Evolutionary conservation across 495 filamentous ascomycete species (phyloP), one percentile per base, ranked within the genome.

Genomic region (Monascus purpureus): DNA sequence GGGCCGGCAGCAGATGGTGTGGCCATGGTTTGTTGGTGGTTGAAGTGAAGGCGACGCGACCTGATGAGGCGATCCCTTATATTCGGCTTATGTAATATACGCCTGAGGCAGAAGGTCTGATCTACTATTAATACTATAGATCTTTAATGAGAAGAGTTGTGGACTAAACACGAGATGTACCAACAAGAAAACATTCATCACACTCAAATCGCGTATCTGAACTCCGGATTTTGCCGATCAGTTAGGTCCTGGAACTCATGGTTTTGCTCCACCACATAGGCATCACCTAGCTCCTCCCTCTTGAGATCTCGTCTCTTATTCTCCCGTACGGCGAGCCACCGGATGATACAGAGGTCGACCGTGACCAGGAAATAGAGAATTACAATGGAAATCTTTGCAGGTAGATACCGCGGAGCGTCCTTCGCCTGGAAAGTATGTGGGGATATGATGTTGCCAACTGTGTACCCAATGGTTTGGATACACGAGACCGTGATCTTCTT

Each of bases 401-500:
- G 70, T 4, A 69, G 55, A 40, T 78, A 80, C 9, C 55, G 39
- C 2, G 68, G 61, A 7, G 63, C 65, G 37, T 68, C 63, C 19
- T 49, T 49, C 6, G 57, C 46, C n/a, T 59, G 41, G 43, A 69
- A 72, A 1, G 59, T 68, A 36, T 67, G 64, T 2, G 62, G 59
- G 1, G 43, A 62, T 18, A 65, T 63, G 35, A 71, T 70, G 29
- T 74, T 75, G 1, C 70, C 72, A 0, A 57, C 55, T 27, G 67
- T 70, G 36, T 73, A 76, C 0, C 51, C 59, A 11, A 77, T 68
- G 1, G 76, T 51, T 34, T 72, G 72, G 42, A 80, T 57, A 2
- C 68, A 68, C 1, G 68, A 69, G 1, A 75, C 65, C 0, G 73
- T 77, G 1, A 75, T 76, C 49, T 77, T 78, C 49, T 78, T 77